A percentile compares a stretch with the other conserved stretches of the same genome.
These are phyloP conservation scores for Trypanosoma mega DNA, from an alignment of 208 protist genomes.

Conservation along the genomic window DNA sequence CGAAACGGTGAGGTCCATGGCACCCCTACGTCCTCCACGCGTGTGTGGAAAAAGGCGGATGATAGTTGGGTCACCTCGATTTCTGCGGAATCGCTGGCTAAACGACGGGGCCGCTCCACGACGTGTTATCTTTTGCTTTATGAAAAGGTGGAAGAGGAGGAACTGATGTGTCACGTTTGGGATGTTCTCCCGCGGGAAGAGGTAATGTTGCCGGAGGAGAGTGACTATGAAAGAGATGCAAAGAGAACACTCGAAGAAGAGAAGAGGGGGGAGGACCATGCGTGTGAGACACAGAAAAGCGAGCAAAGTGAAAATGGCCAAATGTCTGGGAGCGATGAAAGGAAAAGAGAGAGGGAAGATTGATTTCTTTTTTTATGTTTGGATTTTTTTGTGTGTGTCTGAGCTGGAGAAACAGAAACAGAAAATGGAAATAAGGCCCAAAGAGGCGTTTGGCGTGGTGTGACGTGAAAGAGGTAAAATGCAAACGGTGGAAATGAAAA, in stretches of 20 bases:
- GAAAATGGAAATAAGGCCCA: no score
- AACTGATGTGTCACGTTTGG: slow-evolving; percentile 36
- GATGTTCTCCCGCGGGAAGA: slow-evolving; percentile 34
- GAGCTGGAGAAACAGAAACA: no score
- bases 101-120: slow-evolving; percentile 22
- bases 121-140: slow-evolving; percentile 71
- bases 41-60: slow-evolving; percentile 49
- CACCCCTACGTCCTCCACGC: background rate
- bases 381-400: background rate
- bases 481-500: no score
- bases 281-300: no score
- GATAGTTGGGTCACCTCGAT: slow-evolving; percentile 42
- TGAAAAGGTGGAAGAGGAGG: slow-evolving; percentile 52
- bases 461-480: no score
- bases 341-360: background rate
- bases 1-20: background rate
- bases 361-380: background rate
- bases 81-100: slow-evolving; percentile 5
- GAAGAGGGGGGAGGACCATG: no score
- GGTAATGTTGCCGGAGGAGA: background rate
- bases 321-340: background rate
- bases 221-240: background rate
- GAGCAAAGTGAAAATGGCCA: no score
- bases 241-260: background rate
- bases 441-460: no score